phyloP scores from a whole-genome alignment of 106 monocot species.

The Phalaenopsis aphrodite region DNA sequence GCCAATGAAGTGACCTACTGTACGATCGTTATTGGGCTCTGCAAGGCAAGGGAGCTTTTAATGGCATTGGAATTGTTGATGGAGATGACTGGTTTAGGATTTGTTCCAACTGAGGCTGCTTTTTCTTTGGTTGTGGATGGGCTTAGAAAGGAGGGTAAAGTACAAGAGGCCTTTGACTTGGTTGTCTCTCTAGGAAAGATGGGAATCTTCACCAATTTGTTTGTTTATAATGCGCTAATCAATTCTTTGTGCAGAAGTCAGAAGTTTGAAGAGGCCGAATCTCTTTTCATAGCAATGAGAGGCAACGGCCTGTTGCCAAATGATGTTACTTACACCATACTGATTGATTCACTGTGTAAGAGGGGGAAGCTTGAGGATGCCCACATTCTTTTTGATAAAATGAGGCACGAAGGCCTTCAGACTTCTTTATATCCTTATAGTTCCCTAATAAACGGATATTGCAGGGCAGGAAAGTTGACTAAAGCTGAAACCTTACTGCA shows the following conservation, averaged over 20 bases:
- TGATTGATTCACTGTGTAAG: slow-evolving; percentile 81
- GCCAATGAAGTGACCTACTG: slow-evolving; percentile 75
- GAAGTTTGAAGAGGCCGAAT: slow-evolving; percentile 58
- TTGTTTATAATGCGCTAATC: slow-evolving; percentile 84
- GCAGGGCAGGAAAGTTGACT: slow-evolving; percentile 42
- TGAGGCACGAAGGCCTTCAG: slow-evolving; percentile 43
- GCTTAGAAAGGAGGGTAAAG: slow-evolving; percentile 48
- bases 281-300: slow-evolving; percentile 56
- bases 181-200: slow-evolving; percentile 45
- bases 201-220: slow-evolving; percentile 65
- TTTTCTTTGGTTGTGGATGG: slow-evolving; percentile 59
- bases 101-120: slow-evolving; percentile 60
- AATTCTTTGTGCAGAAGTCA: slow-evolving; percentile 71
- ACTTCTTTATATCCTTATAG: slow-evolving; percentile 65
- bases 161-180: slow-evolving; percentile 65
- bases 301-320: slow-evolving; percentile 55
- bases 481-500: slow-evolving; percentile 45
- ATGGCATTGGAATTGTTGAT: slow-evolving; percentile 33
- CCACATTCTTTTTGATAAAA: slow-evolving; percentile 34
- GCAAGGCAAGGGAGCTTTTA: slow-evolving; percentile 39
- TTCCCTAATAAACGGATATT: slow-evolving; percentile 85
- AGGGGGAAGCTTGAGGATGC: slow-evolving; percentile 44
- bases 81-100: slow-evolving; percentile 55
- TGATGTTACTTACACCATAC: slow-evolving; percentile 75
- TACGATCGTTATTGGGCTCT: slow-evolving; percentile 61